These are phyloP conservation scores for Pythium aphanidermatum DNA, from an alignment of 352 stramenopile genomes.

Conservation along the genomic window DNA sequence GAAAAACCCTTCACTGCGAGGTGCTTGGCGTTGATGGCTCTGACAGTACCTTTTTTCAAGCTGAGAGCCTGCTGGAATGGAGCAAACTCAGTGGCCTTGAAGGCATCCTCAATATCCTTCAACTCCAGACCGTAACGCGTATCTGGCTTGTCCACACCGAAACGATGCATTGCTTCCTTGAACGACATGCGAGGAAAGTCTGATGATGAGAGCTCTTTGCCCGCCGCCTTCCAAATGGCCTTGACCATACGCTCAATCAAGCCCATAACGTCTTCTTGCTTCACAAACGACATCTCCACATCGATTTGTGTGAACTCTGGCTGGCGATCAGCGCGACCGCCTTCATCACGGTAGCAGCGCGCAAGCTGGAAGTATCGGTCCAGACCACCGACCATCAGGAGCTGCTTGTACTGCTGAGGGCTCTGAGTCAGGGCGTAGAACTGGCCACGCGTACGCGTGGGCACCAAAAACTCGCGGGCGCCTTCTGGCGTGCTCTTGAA, in stretches of 20 bases:
- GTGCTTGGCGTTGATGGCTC: constrained; percentile 67
- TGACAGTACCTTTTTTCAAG: constrained; percentile 25
- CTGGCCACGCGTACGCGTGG: constrained; percentile 51
- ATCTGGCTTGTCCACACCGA: constrained; percentile 83
- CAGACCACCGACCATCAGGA: constrained; percentile 86
- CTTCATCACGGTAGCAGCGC: constrained; percentile 87
- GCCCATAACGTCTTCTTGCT: constrained; percentile 61
- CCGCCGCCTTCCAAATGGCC: constrained; percentile 49
- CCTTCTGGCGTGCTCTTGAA: constrained; percentile 88
- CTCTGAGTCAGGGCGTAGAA: constrained; percentile 89
- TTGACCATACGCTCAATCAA: constrained; percentile 74
- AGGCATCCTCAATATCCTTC: constrained; percentile 37
- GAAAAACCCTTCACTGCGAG: constrained; percentile 51
- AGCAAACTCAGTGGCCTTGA: constrained; percentile 34
- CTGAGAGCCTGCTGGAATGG: constrained; percentile 36
- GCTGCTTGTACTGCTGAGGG: constrained; percentile 90
- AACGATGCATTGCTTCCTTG: constrained; percentile 70
- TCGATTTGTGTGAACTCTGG: constrained; percentile 91
- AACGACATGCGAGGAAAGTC: constrained; percentile 69
- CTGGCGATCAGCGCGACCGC: constrained; percentile 81
- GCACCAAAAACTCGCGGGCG: constrained; percentile 82
- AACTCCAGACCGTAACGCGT: constrained; percentile 74
- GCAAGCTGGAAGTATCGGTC: constrained; percentile 89
- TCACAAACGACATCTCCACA: constrained; percentile 87
- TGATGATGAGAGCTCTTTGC: constrained; percentile 29